A percentile compares a stretch with the other conserved stretches of the same genome.
These are phyloP conservation scores for Trametes maxima DNA, from an alignment of 768 basidiomycete genomes.

Conservation along the genomic window DNA sequence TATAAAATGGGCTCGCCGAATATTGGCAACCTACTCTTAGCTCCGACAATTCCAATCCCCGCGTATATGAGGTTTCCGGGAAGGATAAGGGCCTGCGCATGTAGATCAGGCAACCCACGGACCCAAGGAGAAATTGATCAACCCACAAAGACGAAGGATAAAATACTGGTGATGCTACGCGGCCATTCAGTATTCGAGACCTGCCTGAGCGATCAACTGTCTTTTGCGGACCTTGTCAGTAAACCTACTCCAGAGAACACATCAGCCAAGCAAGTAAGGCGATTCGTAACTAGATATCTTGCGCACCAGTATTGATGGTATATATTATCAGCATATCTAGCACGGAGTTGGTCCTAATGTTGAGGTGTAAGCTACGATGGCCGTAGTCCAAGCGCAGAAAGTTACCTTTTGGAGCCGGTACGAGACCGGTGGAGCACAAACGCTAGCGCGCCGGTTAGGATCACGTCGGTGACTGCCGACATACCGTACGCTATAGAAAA, in stretches of 20 bases:
- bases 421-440: background rate
- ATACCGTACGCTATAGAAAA: conserved; percentile 4
- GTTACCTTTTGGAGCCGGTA: background rate
- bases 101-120: background rate
- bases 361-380: too few relatives aligned
- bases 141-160: conserved; percentile 1
- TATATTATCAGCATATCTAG: background rate
- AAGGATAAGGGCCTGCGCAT: background rate
- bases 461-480: background rate
- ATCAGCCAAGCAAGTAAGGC: too few relatives aligned
- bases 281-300: too few relatives aligned
- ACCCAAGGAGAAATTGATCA: background rate
- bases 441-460: background rate
- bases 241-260: background rate
- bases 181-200: background rate
- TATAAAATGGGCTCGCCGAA: too few relatives aligned
- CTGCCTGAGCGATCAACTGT: background rate
- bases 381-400: background rate
- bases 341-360: background rate
- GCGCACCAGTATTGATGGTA: conserved; percentile 6
- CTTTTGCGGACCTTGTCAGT: background rate
- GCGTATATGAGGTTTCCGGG: conserved; percentile 8
- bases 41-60: background rate
- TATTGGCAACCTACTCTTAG: background rate
- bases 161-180: background rate